phyloP scores from a whole-genome alignment of 305 asterid genomes.

The Petunia hybrid region DNA sequence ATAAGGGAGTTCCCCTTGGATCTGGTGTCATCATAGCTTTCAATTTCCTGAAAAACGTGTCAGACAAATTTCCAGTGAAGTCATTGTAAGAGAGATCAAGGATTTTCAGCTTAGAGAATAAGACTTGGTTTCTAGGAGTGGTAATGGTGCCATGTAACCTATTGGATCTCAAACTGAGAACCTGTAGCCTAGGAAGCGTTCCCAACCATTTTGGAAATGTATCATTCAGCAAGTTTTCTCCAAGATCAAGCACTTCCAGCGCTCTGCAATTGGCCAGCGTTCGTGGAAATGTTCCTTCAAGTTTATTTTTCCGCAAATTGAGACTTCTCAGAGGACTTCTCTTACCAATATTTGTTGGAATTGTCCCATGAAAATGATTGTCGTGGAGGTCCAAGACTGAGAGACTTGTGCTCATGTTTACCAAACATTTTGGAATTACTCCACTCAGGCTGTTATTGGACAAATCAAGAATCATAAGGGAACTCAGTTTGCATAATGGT shows the following conservation, averaged over 20 bases:
- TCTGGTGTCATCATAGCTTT: conserved; percentile 31
- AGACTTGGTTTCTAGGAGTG: conserved; percentile 32
- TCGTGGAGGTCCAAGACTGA: conserved; percentile 47
- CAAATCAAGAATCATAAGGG: conserved; percentile 47
- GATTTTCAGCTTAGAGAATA: conserved; percentile 40
- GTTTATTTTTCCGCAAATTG: conserved; percentile 44
- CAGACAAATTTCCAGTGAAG: conserved; percentile 43
- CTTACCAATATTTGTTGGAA: conserved; percentile 40
- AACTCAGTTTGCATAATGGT: conserved; percentile 43
- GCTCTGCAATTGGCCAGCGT: conserved; percentile 45
- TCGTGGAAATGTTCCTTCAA: conserved; percentile 48
- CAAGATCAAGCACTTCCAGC: conserved; percentile 50
- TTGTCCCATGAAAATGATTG: conserved; percentile 40
- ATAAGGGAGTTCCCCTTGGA: background rate
- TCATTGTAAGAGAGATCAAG: conserved; percentile 46
- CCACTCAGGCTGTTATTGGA: conserved; percentile 53
- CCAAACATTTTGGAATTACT: conserved; percentile 49
- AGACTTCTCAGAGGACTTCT: conserved; percentile 43
- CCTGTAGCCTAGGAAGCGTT: conserved; percentile 40
- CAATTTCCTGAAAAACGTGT: conserved; percentile 35
- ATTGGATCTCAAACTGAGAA: conserved; percentile 49
- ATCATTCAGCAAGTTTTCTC: conserved; percentile 46
- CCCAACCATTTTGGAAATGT: conserved; percentile 46
- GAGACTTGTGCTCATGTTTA: conserved; percentile 42
- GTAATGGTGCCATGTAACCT: conserved; percentile 42